A percentile compares a stretch with the other conserved stretches of the same genome.
phyloP scores from a whole-genome alignment of 2,329 filamentous ascomycete species.

The Mariannaea elegans region DNA sequence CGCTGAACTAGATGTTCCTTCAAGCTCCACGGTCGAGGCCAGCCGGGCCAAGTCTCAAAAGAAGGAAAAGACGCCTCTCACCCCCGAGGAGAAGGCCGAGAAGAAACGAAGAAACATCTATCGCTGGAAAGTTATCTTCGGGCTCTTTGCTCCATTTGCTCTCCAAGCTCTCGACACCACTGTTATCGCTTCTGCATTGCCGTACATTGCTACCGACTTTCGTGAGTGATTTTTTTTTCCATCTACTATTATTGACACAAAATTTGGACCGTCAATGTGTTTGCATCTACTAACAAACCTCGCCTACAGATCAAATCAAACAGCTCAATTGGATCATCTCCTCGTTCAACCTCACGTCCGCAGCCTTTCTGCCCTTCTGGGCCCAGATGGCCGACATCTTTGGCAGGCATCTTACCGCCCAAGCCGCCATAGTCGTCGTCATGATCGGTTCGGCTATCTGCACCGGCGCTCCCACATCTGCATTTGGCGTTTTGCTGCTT shows the following conservation, averaged over 20 bases:
- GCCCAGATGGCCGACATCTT: neutral
- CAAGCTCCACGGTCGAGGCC: too few relatives aligned
- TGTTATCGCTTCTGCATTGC: neutral
- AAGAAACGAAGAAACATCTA: neutral
- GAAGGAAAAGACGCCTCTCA: too few relatives aligned
- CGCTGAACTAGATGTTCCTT: too few relatives aligned
- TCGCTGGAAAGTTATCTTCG: neutral
- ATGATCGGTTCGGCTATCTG: neutral
- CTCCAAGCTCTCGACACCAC: neutral
- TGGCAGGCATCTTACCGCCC: neutral
- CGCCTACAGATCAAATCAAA: neutral
- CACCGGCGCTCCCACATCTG: neutral
- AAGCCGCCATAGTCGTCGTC: neutral
- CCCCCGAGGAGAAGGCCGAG: neutral
- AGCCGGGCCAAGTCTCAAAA: too few relatives aligned
- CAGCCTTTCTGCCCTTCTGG: neutral
- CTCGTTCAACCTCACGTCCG: neutral
- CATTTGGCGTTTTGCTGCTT: neutral
- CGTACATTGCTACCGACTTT: neutral
- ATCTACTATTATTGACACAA: neutral
- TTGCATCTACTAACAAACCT: neutral
- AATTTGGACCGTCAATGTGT: neutral
- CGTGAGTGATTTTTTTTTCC: neutral
- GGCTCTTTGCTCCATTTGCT: neutral
- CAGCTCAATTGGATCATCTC: neutral